Conservation (phyloP, 2,329 filamentous ascomycete genomes). For the Berkeleyomyces basicola region DNA sequence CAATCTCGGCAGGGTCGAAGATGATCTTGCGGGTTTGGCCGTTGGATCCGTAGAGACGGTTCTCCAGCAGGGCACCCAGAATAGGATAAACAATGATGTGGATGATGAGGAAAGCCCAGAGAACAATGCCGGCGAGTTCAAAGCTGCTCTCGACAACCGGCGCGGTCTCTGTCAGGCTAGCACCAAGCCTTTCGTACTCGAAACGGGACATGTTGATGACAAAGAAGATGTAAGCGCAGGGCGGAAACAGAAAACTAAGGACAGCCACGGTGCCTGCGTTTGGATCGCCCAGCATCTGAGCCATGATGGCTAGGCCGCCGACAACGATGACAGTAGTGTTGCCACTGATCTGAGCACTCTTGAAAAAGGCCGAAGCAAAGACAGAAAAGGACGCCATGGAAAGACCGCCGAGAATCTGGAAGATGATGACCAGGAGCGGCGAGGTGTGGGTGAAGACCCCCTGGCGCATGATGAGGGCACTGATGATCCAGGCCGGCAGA, state of each 20-base stretch:
- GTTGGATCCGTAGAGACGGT: constrained; percentile 57
- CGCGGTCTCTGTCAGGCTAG: constrained; percentile 44
- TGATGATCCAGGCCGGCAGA: constrained; percentile 65
- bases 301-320: constrained; percentile 63
- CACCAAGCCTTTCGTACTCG: constrained; percentile 42
- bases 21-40: constrained; percentile 41
- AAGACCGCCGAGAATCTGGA: constrained; percentile 60
- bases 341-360: constrained; percentile 72
- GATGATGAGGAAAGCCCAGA: constrained; percentile 62
- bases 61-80: constrained; percentile 58
- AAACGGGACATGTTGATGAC: constrained; percentile 60
- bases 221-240: constrained; percentile 79
- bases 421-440: constrained; percentile 50
- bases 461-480: constrained; percentile 44
- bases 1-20: constrained; percentile 17
- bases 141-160: constrained; percentile 46
- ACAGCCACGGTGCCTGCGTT: constrained; percentile 48
- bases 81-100: constrained; percentile 67
- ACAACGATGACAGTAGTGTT: constrained; percentile 59
- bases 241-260: constrained; percentile 63
- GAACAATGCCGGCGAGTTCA: constrained; percentile 48
- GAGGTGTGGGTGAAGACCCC: constrained; percentile 51
- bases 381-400: constrained; percentile 67
- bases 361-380: constrained; percentile 69
- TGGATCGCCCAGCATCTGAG: constrained; percentile 53